Evolutionary conservation across 352 stramenopile genomes (phyloP).

Genomic region (Plasmopara halstedii): DNA sequence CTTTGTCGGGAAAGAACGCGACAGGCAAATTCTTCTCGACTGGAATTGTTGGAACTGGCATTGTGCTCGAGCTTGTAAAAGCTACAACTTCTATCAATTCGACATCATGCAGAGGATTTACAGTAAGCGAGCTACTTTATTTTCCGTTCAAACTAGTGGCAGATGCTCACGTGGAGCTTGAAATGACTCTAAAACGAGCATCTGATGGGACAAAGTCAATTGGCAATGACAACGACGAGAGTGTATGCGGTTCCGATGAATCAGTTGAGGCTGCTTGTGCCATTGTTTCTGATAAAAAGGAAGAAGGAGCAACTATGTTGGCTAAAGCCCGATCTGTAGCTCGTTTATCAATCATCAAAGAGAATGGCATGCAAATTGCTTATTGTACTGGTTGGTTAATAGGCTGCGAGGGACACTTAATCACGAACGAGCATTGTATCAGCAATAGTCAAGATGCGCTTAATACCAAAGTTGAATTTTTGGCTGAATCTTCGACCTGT

Average conservation of each 20-base stretch:
- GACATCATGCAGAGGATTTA: conserved; percentile 39
- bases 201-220: conserved; percentile 2
- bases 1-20: conserved; percentile 40
- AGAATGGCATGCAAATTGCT: conserved; percentile 35
- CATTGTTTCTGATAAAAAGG: conserved; percentile 19
- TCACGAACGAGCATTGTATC: conserved; percentile 82
- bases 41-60: conserved; percentile 29
- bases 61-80: conserved; percentile 36
- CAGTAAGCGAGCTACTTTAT: conserved; percentile 45
- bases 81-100: not conserved
- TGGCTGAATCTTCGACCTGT: conserved; percentile 33
- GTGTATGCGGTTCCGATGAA: conserved; percentile 58
- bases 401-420: conserved; percentile 58
- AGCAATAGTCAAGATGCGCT: conserved; percentile 25
- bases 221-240: conserved; percentile 35
- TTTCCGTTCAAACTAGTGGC: conserved; percentile 25
- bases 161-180: conserved; percentile 11
- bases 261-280: conserved; percentile 57
- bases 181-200: conserved; percentile 14
- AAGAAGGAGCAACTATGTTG: conserved; percentile 30
- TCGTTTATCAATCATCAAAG: conserved; percentile 59
- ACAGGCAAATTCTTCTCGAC: conserved; percentile 48
- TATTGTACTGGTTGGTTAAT: conserved; percentile 74
- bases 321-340: conserved; percentile 34
- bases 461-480: conserved; percentile 63